Evolutionary conservation across 768 basidiomycete species (phyloP), one percentile per base, ranked within the genome.

Genomic region (Lentinula aciculospora): DNA sequence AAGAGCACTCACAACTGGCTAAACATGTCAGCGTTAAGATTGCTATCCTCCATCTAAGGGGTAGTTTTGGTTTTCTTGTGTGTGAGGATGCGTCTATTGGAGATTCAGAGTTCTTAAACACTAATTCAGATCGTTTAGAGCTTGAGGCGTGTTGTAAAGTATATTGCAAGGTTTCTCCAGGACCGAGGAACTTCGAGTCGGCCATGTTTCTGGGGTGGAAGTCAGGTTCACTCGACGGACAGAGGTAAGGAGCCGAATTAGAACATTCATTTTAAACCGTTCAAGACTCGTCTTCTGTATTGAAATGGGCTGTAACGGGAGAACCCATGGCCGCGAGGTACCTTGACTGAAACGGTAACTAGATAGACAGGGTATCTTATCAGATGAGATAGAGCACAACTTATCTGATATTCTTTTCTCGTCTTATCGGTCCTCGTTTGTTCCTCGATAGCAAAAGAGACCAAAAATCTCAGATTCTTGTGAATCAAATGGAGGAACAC

Each of bases 1-100:
- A 27, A 9, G 10, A 12, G 10, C 25, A 70, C 74, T 49, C 47
- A 75, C 74, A 76, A 21, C 72, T 73, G 53, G 73, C 73, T 58
- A 76, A 58, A 64, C 74, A 76, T 4, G 73, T 75, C 64, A 75
- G 58, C 23, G 70, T 58, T 34, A 74, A 67, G 60, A 76, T 71
- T 23, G 62, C 63, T 12, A 69, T 58, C 56, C 72, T 68, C 74
- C 73, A 76, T 29, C 53, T 59, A 36, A 72, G 62, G 23, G 74
- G 74, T 31, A 76, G 58, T 45, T 55, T 67, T 9, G 65, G 68
- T 62, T 67, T 69, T 31, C 36, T 42, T 23, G 40, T 23, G 21
- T 1, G 5, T 23, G 17, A 36, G n/a, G 32, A n/a, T 21, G 12
- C 28, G 12, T 15, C 21, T 1, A 17, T 27, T 3, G 47, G 29